A percentile compares a stretch with the other conserved stretches of the same genome.
These are phyloP conservation scores for Luffa acutangula DNA, from an alignment of 306 rosid species.

Conservation along the genomic window DNA sequence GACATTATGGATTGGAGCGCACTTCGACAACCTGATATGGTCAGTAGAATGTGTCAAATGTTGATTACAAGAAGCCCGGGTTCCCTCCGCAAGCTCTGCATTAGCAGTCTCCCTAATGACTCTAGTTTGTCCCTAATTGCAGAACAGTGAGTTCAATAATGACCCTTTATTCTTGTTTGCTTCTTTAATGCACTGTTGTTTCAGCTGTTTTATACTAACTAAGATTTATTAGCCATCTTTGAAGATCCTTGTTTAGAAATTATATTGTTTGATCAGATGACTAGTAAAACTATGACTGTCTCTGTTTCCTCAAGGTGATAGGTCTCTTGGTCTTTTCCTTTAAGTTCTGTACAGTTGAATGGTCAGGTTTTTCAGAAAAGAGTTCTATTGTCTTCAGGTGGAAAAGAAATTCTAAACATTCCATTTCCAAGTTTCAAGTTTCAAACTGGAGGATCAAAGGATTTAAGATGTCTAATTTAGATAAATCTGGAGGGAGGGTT, in stretches of 20 bases:
- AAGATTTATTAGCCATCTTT: not conserved
- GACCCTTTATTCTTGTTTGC: not conserved
- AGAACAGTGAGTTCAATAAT: constrained; percentile 52
- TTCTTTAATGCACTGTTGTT: not conserved
- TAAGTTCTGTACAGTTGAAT: not conserved
- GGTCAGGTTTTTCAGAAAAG: not conserved
- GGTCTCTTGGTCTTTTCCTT: not conserved
- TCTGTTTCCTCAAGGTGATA: not conserved
- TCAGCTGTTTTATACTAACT: not conserved
- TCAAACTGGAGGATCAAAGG: not conserved
- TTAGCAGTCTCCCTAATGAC: constrained; percentile 49
- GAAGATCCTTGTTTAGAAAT: not conserved
- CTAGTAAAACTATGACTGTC: not conserved
- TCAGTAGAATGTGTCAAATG: constrained; percentile 54
- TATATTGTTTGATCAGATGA: not conserved
- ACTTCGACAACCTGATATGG: constrained; percentile 33
- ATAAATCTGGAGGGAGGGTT: not conserved
- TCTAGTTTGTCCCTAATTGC: constrained; percentile 60
- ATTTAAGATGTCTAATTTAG: not conserved
- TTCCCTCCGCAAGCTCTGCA: constrained; percentile 63
- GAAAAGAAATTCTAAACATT: not conserved
- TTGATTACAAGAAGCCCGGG: constrained; percentile 61
- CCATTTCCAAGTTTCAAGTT: not conserved
- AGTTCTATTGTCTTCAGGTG: not conserved
- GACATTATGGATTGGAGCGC: constrained; percentile 78